phyloP scores from a whole-genome alignment of 352 stramenopile genomes.

The Aphanomyces astaci region DNA sequence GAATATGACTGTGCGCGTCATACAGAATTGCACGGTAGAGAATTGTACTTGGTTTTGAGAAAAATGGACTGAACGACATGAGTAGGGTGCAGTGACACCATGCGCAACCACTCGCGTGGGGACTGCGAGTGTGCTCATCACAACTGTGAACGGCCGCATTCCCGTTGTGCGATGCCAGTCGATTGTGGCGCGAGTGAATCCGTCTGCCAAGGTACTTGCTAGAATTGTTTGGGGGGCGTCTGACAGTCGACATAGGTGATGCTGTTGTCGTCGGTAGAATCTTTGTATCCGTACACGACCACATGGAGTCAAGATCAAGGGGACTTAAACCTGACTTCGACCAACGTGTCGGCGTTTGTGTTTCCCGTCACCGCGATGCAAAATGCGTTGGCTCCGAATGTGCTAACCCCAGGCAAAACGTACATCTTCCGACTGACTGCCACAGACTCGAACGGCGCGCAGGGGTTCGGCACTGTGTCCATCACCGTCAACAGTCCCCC shows the following conservation, averaged over 20 bases:
- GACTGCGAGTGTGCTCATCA: slow-evolving; percentile 29
- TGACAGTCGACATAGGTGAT: slow-evolving; percentile 33
- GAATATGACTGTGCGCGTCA: slow-evolving; percentile 37
- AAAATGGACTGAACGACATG: background rate
- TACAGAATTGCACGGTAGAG: background rate
- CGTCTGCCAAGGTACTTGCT: slow-evolving; percentile 23
- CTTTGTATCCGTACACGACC: slow-evolving; percentile 50
- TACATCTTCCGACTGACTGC: slow-evolving; percentile 59
- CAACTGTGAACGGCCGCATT: slow-evolving; percentile 40
- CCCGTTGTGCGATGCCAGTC: slow-evolving; percentile 34
- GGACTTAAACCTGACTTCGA: slow-evolving; percentile 37
- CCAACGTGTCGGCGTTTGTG: slow-evolving; percentile 29
- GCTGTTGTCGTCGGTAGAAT: slow-evolving; percentile 35
- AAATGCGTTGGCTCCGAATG: slow-evolving; percentile 48
- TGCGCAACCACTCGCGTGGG: background rate
- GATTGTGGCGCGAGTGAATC: slow-evolving; percentile 39
- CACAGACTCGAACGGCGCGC: slow-evolving; percentile 42
- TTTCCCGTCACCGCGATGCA: slow-evolving; percentile 44
- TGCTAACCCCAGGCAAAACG: slow-evolving; percentile 47
- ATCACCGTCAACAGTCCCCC: slow-evolving; percentile 56
- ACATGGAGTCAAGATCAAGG: slow-evolving; percentile 51
- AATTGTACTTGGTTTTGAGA: background rate
- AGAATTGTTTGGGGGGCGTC: background rate
- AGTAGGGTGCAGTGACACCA: background rate
- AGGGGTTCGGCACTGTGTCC: slow-evolving; percentile 41